A percentile compares a stretch with the other conserved stretches of the same genome.
Conservation (phyloP, 208 protist genomes). For the Leishmania braziliensis region DNA sequence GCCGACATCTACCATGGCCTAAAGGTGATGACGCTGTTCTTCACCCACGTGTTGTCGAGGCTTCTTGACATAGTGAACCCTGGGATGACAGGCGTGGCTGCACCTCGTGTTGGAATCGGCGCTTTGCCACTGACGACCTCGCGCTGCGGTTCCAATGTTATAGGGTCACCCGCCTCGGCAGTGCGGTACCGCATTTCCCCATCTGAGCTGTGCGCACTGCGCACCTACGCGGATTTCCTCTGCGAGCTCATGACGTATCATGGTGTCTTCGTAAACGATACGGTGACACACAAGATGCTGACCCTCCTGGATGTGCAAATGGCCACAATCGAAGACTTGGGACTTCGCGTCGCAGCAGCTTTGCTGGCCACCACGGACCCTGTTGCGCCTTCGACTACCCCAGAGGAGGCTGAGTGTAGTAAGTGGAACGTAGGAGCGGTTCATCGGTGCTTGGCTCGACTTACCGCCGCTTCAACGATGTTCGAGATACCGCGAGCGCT, state of each 20-base stretch:
- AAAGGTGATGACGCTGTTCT: constrained; percentile 16
- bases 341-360: constrained; percentile 6
- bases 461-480: neutral
- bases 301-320: constrained; percentile 46
- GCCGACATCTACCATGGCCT: constrained; percentile 15
- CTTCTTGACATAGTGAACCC: constrained; percentile 17
- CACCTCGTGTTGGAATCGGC: neutral
- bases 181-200: constrained; percentile 15
- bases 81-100: neutral
- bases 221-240: constrained; percentile 61
- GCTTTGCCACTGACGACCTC: constrained; percentile 2
- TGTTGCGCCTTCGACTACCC: neutral
- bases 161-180: neutral
- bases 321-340: constrained; percentile 27
- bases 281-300: constrained; percentile 39
- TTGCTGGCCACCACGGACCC: neutral
- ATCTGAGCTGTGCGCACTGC: constrained; percentile 37
- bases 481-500: constrained; percentile 1
- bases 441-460: constrained; percentile 10
- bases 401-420: neutral
- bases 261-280: constrained; percentile 62
- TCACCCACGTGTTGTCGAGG: constrained; percentile 9
- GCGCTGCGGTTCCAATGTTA: neutral
- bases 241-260: constrained; percentile 80
- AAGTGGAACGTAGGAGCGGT: neutral